Base-by-base conservation (phyloP, 495 filamentous ascomycete genomes). In the Sphaerosporella brunnea region DNA sequence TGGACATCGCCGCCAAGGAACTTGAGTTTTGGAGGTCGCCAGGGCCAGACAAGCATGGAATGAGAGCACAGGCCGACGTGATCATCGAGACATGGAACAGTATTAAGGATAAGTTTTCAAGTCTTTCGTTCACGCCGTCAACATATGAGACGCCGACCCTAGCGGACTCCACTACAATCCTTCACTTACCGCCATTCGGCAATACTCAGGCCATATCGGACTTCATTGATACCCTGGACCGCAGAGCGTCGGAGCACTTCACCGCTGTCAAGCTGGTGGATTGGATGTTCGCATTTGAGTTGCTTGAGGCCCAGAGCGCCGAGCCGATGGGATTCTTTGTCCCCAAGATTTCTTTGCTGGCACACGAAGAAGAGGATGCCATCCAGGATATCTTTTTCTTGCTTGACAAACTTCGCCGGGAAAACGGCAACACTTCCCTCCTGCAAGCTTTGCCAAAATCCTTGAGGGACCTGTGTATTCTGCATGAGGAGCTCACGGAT, bases 221-320 rank as follows among this genome's bases (percentile, higher is more conserved):
- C 32, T 61, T 63, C 19, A 56, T 63, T 35, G 48, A 59, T 9
- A 50, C 51, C 26, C 40, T 62, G 23, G 60, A 63, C 40, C 21
- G 35, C 8, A 50, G 53, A 36, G 53, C 55, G 2, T 40, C 45
- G n/a, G 47, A 53, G 16, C 50, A 46, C 30, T 63, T 60, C 42
- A 48, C 47, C 36, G 50, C 59, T 37, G 53, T 63, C 21, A 57
- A 37, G 24, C 35, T 63, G 24, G 56, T 60, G 42, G 60, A 63
- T 36, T 63, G 60, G 60, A 63, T 63, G 60, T 43, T 57, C 16
- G 56, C 59, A n/a, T 63, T 63, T 48, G 60, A 63, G 36, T 43
- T 62, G 24, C 53, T 63, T 30, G 60, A 63, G 48, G 57, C 54
- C 19, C 60, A 63, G 35, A 63, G 60, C 18, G 54, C 53, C 8